Conservation (phyloP, 140 eudicot genomes). For the Erigeron philadelphicus region DNA sequence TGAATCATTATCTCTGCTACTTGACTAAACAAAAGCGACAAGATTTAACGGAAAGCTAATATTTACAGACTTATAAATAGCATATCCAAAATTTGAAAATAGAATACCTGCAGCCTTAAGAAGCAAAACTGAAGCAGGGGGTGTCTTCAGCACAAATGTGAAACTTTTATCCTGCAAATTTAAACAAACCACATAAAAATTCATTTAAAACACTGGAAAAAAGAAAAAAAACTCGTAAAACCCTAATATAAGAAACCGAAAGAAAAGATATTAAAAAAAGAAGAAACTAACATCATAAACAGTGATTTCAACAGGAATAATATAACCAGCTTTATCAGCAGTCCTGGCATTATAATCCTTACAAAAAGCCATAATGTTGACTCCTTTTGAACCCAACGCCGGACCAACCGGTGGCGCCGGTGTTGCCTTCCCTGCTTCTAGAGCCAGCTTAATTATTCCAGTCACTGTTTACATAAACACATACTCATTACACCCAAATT, state of each 20-base stretch:
- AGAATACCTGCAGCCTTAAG: slow-evolving; percentile 90
- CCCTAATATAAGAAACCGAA: background rate
- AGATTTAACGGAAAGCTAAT: background rate
- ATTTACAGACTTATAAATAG: background rate
- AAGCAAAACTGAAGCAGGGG: slow-evolving; percentile 94
- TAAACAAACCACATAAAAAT: slow-evolving; percentile 14
- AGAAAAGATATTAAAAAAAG: background rate
- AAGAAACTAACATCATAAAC: slow-evolving; percentile 77
- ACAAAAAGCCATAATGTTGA: slow-evolving; percentile 87
- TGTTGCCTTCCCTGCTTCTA: slow-evolving; percentile 96
- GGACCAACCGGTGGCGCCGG: slow-evolving; percentile 99
- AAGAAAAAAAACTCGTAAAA: background rate
- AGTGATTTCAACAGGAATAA: slow-evolving; percentile 93
- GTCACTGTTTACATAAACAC: slow-evolving; percentile 45
- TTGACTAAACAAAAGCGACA: no score
- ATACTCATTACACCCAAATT: background rate
- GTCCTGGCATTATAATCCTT: slow-evolving; percentile 96
- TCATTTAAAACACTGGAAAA: background rate
- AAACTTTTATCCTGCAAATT: slow-evolving; percentile 77
- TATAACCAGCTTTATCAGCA: slow-evolving; percentile 90
- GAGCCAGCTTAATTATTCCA: slow-evolving; percentile 82
- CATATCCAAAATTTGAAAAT: background rate
- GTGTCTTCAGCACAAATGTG: slow-evolving; percentile 91
- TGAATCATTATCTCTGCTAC: no score
- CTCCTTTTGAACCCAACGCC: slow-evolving; percentile 94